Evolutionary conservation across 257 asterid species (phyloP).

Genomic region (Nicotiana tomentosiformis): DNA sequence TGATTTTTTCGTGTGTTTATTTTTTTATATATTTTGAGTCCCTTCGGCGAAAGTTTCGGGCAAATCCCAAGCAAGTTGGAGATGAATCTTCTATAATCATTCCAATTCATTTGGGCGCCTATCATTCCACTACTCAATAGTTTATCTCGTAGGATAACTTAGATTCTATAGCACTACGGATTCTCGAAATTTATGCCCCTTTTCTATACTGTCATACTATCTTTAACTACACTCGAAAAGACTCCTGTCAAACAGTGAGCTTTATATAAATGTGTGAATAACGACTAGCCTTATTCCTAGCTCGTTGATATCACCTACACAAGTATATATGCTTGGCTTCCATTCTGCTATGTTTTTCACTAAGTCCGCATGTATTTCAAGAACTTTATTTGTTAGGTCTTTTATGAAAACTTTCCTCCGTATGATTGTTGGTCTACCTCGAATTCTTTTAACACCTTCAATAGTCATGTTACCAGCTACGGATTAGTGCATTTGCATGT

Average conservation of each 20-base stretch:
- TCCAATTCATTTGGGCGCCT: too few relatives aligned
- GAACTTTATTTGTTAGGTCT: not conserved
- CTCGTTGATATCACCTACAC: not conserved
- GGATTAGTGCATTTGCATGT: not conserved
- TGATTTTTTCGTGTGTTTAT: too few relatives aligned
- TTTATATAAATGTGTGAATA: too few relatives aligned
- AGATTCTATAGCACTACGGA: not conserved
- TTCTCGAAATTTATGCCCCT: not conserved
- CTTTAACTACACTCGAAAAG: not conserved
- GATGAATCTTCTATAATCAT: too few relatives aligned
- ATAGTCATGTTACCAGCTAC: not conserved
- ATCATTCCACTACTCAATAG: too few relatives aligned
- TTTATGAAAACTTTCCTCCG: not conserved
- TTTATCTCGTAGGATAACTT: too few relatives aligned
- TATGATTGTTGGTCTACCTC: not conserved
- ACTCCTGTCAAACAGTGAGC: not conserved
- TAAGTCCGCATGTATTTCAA: not conserved
- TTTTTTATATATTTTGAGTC: too few relatives aligned
- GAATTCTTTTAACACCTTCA: too few relatives aligned
- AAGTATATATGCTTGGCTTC: too few relatives aligned
- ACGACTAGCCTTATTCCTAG: not conserved
- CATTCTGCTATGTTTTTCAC: not conserved
- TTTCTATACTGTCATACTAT: not conserved
- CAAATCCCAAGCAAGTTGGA: too few relatives aligned
- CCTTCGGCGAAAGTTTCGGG: too few relatives aligned